phyloP scores from a whole-genome alignment of 1,284 basidiomycete species.

The Phylloboletellus chloephorus region DNA sequence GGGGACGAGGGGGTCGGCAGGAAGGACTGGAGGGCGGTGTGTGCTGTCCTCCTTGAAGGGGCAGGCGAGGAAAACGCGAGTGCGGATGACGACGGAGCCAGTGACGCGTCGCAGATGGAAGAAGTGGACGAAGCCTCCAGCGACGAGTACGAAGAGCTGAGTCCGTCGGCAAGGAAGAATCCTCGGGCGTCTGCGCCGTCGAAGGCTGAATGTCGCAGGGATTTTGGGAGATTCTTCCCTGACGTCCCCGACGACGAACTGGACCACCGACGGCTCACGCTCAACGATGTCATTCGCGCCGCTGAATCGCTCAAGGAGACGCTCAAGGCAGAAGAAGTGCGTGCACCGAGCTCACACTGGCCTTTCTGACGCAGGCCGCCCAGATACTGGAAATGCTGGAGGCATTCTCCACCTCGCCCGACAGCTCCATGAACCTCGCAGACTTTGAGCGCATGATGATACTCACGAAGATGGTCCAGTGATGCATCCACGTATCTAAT shows the following conservation, averaged over 20 bases:
- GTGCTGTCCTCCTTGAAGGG: conserved; percentile 56
- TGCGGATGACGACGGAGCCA: conserved; percentile 24
- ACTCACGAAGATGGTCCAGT: conserved; percentile 40
- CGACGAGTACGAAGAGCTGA: conserved; percentile 27
- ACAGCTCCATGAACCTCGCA: conserved; percentile 58
- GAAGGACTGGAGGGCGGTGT: conserved; percentile 71
- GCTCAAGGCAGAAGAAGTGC: conserved; percentile 63
- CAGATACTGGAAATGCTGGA: conserved; percentile 73
- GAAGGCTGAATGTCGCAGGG: conserved; percentile 45
- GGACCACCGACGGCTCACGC: conserved; percentile 47
- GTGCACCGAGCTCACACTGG: conserved; percentile 17
- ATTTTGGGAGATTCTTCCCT: conserved; percentile 70
- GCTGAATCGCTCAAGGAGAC: conserved; percentile 60
- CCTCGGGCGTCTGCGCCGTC: conserved; percentile 42
- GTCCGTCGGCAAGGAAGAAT: conserved; percentile 14
- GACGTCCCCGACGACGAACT: conserved; percentile 38
- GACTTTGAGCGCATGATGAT: conserved; percentile 75
- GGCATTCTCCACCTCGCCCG: conserved; percentile 59
- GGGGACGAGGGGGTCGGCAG: conserved; percentile 39
- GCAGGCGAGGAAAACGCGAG: conserved; percentile 18
- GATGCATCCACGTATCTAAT: background rate
- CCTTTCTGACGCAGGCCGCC: background rate
- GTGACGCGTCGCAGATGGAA: too few species aligned
- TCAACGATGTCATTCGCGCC: conserved; percentile 57
- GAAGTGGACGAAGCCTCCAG: too few species aligned